These are phyloP conservation scores for Pyrenula aspistea DNA, from an alignment of 495 filamentous ascomycete genomes.

Conservation along the genomic window DNA sequence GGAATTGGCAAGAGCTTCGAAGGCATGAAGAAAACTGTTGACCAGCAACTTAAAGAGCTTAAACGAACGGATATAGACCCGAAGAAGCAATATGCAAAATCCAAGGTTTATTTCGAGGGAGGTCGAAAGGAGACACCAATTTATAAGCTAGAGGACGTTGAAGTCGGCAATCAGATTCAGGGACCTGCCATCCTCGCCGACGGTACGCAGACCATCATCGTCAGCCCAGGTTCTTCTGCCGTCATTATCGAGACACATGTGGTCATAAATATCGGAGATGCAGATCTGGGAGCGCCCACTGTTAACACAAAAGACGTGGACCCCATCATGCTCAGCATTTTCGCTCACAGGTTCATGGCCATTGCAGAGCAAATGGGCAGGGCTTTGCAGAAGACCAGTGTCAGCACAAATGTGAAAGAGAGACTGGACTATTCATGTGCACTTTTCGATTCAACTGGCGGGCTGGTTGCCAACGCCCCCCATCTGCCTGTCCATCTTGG, in stretches of 20 bases:
- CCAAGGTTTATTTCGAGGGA: conserved; percentile 36
- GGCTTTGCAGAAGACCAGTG: conserved; percentile 91
- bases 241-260: conserved; percentile 30
- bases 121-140: conserved; percentile 71
- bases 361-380: conserved; percentile 98
- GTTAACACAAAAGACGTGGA: conserved; percentile 31
- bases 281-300: conserved; percentile 36
- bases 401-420: conserved; percentile 97
- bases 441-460: conserved; percentile 82
- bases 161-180: conserved; percentile 60
- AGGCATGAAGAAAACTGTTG: conserved; percentile 65
- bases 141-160: conserved; percentile 69
- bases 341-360: conserved; percentile 95
- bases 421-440: conserved; percentile 94
- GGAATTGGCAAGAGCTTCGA: conserved; percentile 82
- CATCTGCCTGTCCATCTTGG: conserved; percentile 91
- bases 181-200: conserved; percentile 91
- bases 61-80: conserved; percentile 22
- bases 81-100: conserved; percentile 17
- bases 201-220: conserved; percentile 89
- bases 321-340: conserved; percentile 90
- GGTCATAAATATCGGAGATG: conserved; percentile 43
- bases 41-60: conserved; percentile 61
- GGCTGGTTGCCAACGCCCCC: conserved; percentile 87
- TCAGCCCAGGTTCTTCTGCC: conserved; percentile 62